A percentile compares a stretch with the other conserved stretches of the same genome.
phyloP scores from a whole-genome alignment of 495 filamentous ascomycete species.

The Trichoderma reesei region DNA sequence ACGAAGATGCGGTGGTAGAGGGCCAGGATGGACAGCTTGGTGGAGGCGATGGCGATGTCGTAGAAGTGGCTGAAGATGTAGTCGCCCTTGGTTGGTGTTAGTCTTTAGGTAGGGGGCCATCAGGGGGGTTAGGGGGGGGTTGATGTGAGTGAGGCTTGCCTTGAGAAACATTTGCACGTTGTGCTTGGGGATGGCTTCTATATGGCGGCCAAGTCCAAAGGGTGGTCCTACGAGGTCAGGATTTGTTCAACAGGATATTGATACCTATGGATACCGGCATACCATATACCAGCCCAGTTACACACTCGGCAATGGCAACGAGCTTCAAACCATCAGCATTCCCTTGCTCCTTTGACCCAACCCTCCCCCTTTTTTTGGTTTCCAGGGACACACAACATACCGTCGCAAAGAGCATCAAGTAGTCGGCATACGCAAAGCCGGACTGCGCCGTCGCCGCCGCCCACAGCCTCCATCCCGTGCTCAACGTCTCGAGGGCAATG shows the following conservation, averaged over 20 bases:
- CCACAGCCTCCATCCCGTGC: constrained; percentile 18
- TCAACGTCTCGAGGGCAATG: constrained; percentile 20
- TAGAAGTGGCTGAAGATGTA: constrained; percentile 26
- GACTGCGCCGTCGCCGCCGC: constrained; percentile 14
- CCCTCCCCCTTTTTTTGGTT: not conserved
- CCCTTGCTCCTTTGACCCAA: not conserved
- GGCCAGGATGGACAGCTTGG: constrained; percentile 23
- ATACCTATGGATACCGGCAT: not conserved
- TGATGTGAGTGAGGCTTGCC: constrained; percentile 6
- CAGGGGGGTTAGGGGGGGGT: no score
- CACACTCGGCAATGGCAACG: constrained; percentile 19
- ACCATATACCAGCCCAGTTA: constrained; percentile 20
- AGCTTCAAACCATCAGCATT: constrained; percentile 12
- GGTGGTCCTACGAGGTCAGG: constrained; percentile 16
- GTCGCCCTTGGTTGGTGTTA: no score
- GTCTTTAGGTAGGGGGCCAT: no score
- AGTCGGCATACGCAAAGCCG: constrained; percentile 20
- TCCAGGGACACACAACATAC: no score
- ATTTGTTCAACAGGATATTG: not conserved
- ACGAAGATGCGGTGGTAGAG: constrained; percentile 22
- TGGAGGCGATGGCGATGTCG: constrained; percentile 21
- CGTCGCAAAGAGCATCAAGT: constrained; percentile 22
- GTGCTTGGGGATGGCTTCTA: constrained; percentile 14
- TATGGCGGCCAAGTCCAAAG: constrained; percentile 20
- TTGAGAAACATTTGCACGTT: constrained; percentile 14